Conservation (phyloP, 768 basidiomycete species). For the Paxillus ammoniavirescens region DNA sequence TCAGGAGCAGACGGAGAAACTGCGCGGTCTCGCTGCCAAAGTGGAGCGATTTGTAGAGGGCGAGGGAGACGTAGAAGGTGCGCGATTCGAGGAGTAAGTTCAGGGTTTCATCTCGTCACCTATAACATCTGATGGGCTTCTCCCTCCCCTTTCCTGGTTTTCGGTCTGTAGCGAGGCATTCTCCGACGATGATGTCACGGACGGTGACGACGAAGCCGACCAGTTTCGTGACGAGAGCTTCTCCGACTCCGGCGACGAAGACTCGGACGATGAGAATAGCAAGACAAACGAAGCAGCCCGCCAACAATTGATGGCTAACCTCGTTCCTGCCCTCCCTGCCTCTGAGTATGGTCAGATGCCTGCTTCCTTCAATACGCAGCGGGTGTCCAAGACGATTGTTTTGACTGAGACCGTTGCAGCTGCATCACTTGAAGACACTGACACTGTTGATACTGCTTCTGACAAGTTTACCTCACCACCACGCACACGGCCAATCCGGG, state of each 20-base stretch:
- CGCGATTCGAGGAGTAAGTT: slow-evolving; percentile 85
- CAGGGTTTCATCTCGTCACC: background rate
- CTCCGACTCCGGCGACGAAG: slow-evolving; percentile 45
- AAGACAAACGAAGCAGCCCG: slow-evolving; percentile 38
- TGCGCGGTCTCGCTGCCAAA: slow-evolving; percentile 77
- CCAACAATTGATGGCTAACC: slow-evolving; percentile 68
- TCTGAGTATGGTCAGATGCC: slow-evolving; percentile 91
- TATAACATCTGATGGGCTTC: slow-evolving; percentile 2
- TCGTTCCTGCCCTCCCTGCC: slow-evolving; percentile 77
- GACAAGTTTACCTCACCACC: slow-evolving; percentile 14
- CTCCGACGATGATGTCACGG: slow-evolving; percentile 58
- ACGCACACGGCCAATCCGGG: slow-evolving; percentile 53
- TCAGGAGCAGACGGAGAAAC: slow-evolving; percentile 62
- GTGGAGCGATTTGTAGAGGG: slow-evolving; percentile 91
- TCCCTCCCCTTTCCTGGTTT: background rate
- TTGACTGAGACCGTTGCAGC: slow-evolving; percentile 40
- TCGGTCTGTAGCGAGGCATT: slow-evolving; percentile 51
- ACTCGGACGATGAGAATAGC: slow-evolving; percentile 32
- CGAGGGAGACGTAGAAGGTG: slow-evolving; percentile 86
- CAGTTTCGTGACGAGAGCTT: slow-evolving; percentile 41
- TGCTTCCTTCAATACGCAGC: slow-evolving; percentile 71
- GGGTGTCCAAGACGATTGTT: slow-evolving; percentile 47
- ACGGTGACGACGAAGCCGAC: slow-evolving; percentile 29
- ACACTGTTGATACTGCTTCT: slow-evolving; percentile 4
- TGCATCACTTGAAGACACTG: slow-evolving; percentile 4